phyloP scores from a whole-genome alignment of 345 rosid genomes.

The Salix suchowensis region DNA sequence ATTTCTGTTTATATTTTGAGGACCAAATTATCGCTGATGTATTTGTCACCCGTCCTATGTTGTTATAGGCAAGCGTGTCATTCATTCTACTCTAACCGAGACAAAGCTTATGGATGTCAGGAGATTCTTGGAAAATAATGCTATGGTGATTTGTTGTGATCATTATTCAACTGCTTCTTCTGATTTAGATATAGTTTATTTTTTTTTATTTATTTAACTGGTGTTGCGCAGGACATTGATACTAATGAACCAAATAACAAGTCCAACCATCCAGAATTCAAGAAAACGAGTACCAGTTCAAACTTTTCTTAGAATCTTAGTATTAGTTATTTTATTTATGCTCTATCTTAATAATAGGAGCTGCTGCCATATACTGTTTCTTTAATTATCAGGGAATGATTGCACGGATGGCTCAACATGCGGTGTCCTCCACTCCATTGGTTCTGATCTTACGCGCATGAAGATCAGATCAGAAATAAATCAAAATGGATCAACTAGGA shows the following conservation, averaged over 20 bases:
- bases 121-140: constrained; percentile 45
- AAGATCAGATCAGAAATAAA: constrained; percentile 53
- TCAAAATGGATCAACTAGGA: constrained; percentile 48
- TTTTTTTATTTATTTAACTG: background rate
- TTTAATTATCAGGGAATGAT: constrained; percentile 31
- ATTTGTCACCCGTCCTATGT: background rate
- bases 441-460: constrained; percentile 92
- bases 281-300: constrained; percentile 27
- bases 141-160: constrained; percentile 42
- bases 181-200: background rate
- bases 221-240: constrained; percentile 54
- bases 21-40: background rate
- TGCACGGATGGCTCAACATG: constrained; percentile 68
- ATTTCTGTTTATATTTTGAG: background rate
- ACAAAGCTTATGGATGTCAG: constrained; percentile 73
- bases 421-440: constrained; percentile 80
- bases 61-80: constrained; percentile 74
- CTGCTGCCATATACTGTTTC: background rate
- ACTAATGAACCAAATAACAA: constrained; percentile 26
- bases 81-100: constrained; percentile 61
- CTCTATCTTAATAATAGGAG: background rate
- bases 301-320: background rate
- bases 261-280: constrained; percentile 21
- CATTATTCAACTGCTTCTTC: background rate
- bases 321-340: background rate